Evolutionary conservation across 768 basidiomycete genomes (phyloP), one percentile per base, ranked within the genome.

Genomic region (Phanerochaete carnosa): DNA sequence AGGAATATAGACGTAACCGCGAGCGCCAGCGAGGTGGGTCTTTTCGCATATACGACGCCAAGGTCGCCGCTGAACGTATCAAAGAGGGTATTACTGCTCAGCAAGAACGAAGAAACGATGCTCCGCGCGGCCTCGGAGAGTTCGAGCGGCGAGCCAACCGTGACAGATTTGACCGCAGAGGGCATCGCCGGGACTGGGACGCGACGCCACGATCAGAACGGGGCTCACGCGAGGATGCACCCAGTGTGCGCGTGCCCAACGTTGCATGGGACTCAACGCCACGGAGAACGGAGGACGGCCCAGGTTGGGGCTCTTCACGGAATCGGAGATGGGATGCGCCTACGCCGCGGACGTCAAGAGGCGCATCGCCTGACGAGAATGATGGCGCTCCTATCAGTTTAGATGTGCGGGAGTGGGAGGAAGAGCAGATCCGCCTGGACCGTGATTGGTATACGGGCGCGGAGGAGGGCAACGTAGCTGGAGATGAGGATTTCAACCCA

Each of bases 371-470:
- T 6, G 89, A 91, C 49, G 85, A 79, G 50, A 15, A 15, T 7
- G 88, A 87, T 32, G 87, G 83, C 54, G 82, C 76, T 3, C 81
- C 82, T 15, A 73, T 84, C 22, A 85, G 83, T 8, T 73, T 95
- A 29, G 90, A 95, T 69, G 80, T 83, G 46, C 80, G 90, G 53
- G 96, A 97, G 68, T 99, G 96, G 97, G 97, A 98, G 73, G 96
- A 98, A 68, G 97, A 98, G 72, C 94, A 97, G 72, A 82, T 94
- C 13, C 82, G 82, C 61, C 70, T 98, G 68, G 97, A 99, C 73
- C 80, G 97, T 28, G 95, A 98, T 69, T 99, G 97, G 97, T 99
- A 98, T 70, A 88, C 86, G 55, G 89, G 90, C 47, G 92, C 91
- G 25, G 96, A 95, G 68, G 94, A 94, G 62, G 92, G 89, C 23